Evolutionary conservation across 108 stramenopile species (phyloP).

Genomic region (Skeletonema menzelii): DNA sequence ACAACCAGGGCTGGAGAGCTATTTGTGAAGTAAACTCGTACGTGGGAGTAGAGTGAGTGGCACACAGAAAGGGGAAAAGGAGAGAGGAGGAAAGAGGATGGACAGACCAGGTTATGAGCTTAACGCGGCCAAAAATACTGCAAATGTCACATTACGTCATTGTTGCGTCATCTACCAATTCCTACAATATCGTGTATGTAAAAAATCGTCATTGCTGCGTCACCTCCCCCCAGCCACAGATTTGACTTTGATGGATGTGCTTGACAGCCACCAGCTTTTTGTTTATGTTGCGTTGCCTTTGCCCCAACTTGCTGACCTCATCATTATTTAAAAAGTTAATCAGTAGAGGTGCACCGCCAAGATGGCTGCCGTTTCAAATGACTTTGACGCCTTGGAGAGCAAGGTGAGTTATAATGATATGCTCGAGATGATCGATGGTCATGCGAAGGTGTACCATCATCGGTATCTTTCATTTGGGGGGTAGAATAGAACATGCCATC

Average conservation of each 20-base stretch:
- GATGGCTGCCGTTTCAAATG: conserved; percentile 1
- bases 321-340: not conserved
- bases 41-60: no score
- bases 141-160: not conserved
- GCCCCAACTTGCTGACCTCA: not conserved
- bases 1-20: no score
- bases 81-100: not conserved
- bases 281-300: not conserved
- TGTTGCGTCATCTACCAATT: not conserved
- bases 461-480: not conserved
- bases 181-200: not conserved
- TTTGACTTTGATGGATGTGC: not conserved
- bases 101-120: not conserved
- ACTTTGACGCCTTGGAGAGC: conserved; percentile 31
- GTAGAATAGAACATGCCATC: not conserved
- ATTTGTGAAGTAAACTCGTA: no score
- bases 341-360: not conserved
- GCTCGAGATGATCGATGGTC: not conserved
- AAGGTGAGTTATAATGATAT: conserved; percentile 13
- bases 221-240: not conserved
- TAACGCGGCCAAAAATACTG: not conserved
- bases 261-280: conserved; percentile 1
- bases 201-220: not conserved
- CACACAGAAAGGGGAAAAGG: not conserved
- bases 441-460: not conserved